A percentile compares a stretch with the other conserved stretches of the same genome.
phyloP scores from a whole-genome alignment of 1,139 yeast species.

The Maudiozyma humilis region DNA sequence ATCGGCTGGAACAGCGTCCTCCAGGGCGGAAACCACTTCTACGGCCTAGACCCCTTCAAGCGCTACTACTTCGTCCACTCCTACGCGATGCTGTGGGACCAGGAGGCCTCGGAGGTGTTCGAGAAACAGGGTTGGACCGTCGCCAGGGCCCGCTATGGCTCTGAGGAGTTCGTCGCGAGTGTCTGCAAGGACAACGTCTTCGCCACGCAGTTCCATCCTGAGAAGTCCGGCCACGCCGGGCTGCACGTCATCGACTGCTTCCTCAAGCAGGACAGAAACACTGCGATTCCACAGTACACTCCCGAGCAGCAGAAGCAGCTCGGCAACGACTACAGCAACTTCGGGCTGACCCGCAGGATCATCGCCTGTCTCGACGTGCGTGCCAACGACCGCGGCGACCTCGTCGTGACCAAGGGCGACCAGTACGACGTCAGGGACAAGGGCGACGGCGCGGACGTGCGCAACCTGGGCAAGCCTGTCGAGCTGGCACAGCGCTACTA shows the following conservation, averaged over 20 bases:
- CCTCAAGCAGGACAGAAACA: slow-evolving; percentile 42
- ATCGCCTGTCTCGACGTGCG: slow-evolving; percentile 97
- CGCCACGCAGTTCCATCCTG: slow-evolving; percentile 97
- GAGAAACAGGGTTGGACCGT: slow-evolving; percentile 62
- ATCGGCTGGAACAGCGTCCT: slow-evolving; percentile 81
- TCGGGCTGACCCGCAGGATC: slow-evolving; percentile 79
- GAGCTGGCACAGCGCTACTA: slow-evolving; percentile 85
- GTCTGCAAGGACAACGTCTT: slow-evolving; percentile 65
- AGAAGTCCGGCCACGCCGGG: slow-evolving; percentile 89
- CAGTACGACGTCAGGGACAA: slow-evolving; percentile 93
- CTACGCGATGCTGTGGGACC: slow-evolving; percentile 60
- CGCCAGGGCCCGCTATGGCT: slow-evolving; percentile 66
- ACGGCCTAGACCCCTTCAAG: slow-evolving; percentile 52
- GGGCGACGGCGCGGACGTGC: slow-evolving; percentile 44
- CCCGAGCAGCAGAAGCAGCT: slow-evolving; percentile 17
- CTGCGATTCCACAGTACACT: slow-evolving; percentile 17
- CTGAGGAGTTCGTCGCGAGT: slow-evolving; percentile 80
- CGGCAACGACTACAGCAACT: slow-evolving; percentile 42
- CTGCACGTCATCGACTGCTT: slow-evolving; percentile 65
- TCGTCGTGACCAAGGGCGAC: slow-evolving; percentile 96
- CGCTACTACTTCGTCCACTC: slow-evolving; percentile 94
- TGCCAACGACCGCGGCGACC: slow-evolving; percentile 84
- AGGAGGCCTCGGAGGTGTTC: slow-evolving; percentile 32
- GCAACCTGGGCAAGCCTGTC: slow-evolving; percentile 93
- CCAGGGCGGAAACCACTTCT: slow-evolving; percentile 35